Conservation (phyloP, 2,329 filamentous ascomycete species). For the Fusarium sp. region DNA sequence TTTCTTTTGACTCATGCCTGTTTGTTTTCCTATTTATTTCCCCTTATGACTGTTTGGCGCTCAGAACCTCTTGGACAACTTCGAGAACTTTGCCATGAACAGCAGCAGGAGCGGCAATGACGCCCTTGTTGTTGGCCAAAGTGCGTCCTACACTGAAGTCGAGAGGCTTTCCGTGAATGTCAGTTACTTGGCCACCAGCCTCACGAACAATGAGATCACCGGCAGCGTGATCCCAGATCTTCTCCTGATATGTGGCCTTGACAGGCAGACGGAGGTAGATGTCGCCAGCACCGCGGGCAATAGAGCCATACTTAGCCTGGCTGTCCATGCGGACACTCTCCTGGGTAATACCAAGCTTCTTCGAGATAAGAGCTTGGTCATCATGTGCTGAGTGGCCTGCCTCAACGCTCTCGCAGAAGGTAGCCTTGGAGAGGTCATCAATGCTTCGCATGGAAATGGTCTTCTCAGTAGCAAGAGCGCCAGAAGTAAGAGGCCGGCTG, state of each 20-base stretch:
- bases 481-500: constrained; percentile 74
- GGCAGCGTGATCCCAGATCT: constrained; percentile 99
- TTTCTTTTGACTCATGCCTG: constrained; percentile 6
- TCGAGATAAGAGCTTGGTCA: constrained; percentile 83
- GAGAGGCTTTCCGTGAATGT: constrained; percentile 83
- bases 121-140: constrained; percentile 88
- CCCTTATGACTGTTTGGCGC: constrained; percentile 42
- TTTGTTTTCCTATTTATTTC: background rate
- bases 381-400: constrained; percentile 89
- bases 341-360: constrained; percentile 84
- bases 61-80: constrained; percentile 83
- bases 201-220: constrained; percentile 94
- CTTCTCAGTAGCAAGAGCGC: constrained; percentile 62
- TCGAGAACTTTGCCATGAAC: constrained; percentile 80
- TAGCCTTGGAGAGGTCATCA: constrained; percentile 77
- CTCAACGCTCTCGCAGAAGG: constrained; percentile 97
- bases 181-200: constrained; percentile 90
- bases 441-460: constrained; percentile 83
- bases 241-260: constrained; percentile 90
- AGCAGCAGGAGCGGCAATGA: constrained; percentile 83
- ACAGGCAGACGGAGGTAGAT: constrained; percentile 92
- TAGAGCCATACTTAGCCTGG: constrained; percentile 96
- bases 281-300: constrained; percentile 92
- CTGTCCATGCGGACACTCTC: constrained; percentile 97
- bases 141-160: constrained; percentile 91